phyloP scores from a whole-genome alignment of 2,329 filamentous ascomycete genomes.

The Penicillium hordei region DNA sequence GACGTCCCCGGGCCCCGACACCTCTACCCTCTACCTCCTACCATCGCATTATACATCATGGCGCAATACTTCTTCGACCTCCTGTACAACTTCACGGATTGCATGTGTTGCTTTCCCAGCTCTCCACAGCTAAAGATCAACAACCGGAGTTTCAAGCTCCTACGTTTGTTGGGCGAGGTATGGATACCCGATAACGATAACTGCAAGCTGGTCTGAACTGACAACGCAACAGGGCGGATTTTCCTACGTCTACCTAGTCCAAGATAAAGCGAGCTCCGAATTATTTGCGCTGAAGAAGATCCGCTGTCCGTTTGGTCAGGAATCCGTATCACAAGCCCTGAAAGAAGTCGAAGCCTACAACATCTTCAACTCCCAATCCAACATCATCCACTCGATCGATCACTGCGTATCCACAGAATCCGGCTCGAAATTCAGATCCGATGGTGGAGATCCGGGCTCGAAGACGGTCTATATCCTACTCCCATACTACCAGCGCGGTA shows the following conservation, averaged over 20 bases:
- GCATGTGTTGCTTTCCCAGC: constrained; percentile 93
- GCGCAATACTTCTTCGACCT: constrained; percentile 83
- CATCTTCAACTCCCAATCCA: constrained; percentile 76
- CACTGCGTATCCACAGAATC: constrained; percentile 76
- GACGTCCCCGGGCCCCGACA: neutral
- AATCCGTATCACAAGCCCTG: constrained; percentile 91
- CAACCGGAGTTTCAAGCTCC: constrained; percentile 89
- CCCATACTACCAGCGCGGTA: constrained; percentile 92
- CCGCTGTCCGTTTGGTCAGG: constrained; percentile 93
- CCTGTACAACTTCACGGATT: constrained; percentile 88
- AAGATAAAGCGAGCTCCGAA: constrained; percentile 79
- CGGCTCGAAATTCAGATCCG: constrained; percentile 53
- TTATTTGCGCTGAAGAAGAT: constrained; percentile 98
- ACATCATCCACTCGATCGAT: constrained; percentile 84
- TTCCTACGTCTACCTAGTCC: constrained; percentile 97
- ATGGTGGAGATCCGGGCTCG: constrained; percentile 60
- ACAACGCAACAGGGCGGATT: constrained; percentile 72
- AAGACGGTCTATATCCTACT: constrained; percentile 97
- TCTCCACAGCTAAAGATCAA: constrained; percentile 96
- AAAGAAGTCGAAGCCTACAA: constrained; percentile 97
- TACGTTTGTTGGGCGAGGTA: constrained; percentile 89
- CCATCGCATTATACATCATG: constrained; percentile 51
- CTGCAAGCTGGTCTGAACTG: constrained; percentile 10
- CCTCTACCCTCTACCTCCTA: neutral
- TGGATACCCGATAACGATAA: constrained; percentile 21